Conservation (phyloP, 345 rosid species). For the Sonneratia alba region DNA sequence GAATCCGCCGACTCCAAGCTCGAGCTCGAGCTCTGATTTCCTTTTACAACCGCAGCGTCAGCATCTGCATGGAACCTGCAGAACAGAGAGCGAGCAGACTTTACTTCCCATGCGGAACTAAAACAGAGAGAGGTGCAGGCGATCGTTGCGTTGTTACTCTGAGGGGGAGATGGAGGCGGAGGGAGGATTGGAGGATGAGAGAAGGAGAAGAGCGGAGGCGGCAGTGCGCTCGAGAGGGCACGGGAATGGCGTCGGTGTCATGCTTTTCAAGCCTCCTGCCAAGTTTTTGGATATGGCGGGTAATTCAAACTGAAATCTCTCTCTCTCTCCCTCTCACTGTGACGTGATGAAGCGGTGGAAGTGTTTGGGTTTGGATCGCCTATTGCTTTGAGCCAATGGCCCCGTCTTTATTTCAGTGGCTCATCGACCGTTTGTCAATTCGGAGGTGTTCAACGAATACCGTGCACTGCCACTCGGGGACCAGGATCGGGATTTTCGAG, state of each 20-base stretch:
- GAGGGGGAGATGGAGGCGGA: constrained; percentile 24
- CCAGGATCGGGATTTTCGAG: no score
- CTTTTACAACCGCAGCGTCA: constrained; percentile 14
- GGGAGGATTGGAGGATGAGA: constrained; percentile 25
- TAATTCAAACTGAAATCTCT: background rate
- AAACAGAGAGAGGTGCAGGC: constrained; percentile 2
- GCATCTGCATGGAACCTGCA: constrained; percentile 20
- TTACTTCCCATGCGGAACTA: background rate
- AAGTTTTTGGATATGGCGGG: constrained; percentile 10
- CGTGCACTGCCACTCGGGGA: no score
- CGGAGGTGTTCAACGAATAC: no score
- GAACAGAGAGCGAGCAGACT: background rate
- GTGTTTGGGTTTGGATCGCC: no score
- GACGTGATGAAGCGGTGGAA: no score
- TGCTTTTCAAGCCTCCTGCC: background rate
- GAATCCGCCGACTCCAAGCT: constrained; percentile 28
- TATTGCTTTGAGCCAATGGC: no score
- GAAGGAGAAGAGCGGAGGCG: constrained; percentile 78
- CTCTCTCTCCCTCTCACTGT: background rate
- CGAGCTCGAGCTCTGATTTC: constrained; percentile 24
- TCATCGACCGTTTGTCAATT: no score
- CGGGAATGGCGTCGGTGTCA: constrained; percentile 40
- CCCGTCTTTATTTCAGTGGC: no score
- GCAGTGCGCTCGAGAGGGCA: constrained; percentile 46
- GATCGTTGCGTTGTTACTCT: background rate